Conservation (phyloP, 306 rosid genomes). For the Delonix regia region DNA sequence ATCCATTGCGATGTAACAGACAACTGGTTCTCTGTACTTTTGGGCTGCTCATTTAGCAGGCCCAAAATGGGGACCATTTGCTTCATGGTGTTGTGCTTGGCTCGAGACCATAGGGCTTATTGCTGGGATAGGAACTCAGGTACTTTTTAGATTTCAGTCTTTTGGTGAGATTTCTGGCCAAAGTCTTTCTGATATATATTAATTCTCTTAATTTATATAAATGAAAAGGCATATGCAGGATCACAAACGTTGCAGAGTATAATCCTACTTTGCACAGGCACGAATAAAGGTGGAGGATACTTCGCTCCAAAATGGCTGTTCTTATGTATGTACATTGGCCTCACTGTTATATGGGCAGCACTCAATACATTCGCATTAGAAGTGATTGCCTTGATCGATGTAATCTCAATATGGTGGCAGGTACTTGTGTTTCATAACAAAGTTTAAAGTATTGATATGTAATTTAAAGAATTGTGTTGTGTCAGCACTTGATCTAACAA, state of each 20-base stretch:
- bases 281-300: constrained; percentile 83
- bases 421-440: constrained; percentile 42
- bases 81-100: constrained; percentile 97
- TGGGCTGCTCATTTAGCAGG: constrained; percentile 99
- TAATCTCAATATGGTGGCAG: constrained; percentile 96
- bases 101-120: constrained; percentile 84
- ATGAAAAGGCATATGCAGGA: constrained; percentile 84
- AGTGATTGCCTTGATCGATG: constrained; percentile 75
- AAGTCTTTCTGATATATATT: neutral
- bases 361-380: constrained; percentile 83
- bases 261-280: constrained; percentile 72
- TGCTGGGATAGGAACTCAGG: constrained; percentile 93
- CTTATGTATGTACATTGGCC: constrained; percentile 78
- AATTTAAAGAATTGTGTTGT: neutral
- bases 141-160: constrained; percentile 26
- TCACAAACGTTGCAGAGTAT: constrained; percentile 81
- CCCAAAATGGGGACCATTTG: constrained; percentile 90
- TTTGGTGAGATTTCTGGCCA: neutral
- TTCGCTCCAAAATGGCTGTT: constrained; percentile 86
- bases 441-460: neutral
- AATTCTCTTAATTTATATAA: constrained; percentile 36
- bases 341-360: constrained; percentile 81
- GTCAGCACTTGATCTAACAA: neutral
- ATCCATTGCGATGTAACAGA: constrained; percentile 49
- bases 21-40: constrained; percentile 89